Evolutionary conservation across 2,329 filamentous ascomycete genomes (phyloP).

Genomic region (Trichoderma sp.): DNA sequence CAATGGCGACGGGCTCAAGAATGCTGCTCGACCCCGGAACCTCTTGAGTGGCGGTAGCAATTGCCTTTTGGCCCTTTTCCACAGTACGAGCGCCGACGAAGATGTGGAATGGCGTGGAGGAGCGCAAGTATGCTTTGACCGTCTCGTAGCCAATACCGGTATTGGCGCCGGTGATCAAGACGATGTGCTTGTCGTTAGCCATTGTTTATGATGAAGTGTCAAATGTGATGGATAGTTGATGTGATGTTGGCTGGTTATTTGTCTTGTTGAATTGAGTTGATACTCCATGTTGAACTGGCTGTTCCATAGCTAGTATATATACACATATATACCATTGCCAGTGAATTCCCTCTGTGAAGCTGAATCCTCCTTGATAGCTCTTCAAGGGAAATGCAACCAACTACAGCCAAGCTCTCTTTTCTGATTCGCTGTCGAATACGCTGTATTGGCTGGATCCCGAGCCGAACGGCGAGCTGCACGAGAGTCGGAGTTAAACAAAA

Average conservation of each 20-base stretch:
- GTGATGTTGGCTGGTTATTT: background rate
- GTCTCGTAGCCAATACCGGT: constrained; percentile 61
- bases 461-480: background rate
- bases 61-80: constrained; percentile 52
- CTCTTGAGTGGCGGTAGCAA: constrained; percentile 43
- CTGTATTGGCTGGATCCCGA: background rate
- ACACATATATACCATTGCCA: background rate
- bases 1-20: constrained; percentile 51
- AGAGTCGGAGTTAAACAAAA: background rate
- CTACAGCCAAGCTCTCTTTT: background rate
- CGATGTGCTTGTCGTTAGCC: constrained; percentile 36
- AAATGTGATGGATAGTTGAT: background rate
- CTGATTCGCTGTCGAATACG: background rate
- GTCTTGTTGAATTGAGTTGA: background rate
- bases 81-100: constrained; percentile 55
- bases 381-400: background rate
- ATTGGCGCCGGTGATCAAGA: constrained; percentile 64
- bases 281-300: background rate
- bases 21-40: constrained; percentile 42
- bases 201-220: constrained; percentile 21
- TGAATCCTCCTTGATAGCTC: background rate
- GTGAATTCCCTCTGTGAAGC: background rate
- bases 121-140: constrained; percentile 54
- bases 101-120: constrained; percentile 53
- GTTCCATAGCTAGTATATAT: background rate